Base-by-base conservation (phyloP, 805 yeast species). In the Kodamaea jinghongensis region DNA sequence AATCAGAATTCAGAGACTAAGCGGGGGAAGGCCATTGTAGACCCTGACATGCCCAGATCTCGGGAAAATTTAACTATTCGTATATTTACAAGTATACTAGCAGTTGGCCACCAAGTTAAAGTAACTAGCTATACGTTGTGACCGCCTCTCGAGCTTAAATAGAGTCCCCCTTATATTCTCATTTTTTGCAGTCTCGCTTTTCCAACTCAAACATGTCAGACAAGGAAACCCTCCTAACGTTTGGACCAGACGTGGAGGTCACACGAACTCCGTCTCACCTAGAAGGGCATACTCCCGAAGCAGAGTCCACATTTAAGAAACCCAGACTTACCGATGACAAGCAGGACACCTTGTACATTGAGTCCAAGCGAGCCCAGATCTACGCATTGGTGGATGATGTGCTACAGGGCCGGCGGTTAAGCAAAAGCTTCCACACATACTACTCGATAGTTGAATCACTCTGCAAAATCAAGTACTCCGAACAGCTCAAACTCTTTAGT, bases 401-500 rank as follows among this genome's bases (percentile, higher is more conserved):
- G 1, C 47, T 65, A 5, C 23, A 23, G 2, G 57, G 46, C 6
- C 8, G 25, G 11, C 43, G 43, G 1, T 38, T 58, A 17, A 35
- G 27, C 17, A 49, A 41, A 27, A 54, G 63, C 31, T 60, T 53
- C 42, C 49, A 50, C 11, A 46, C 49, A 22, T 56, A 60, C 43
- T 58, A 61, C 39, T 45, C 47, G 10, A 48, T 52, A 4, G 64
- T 63, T 10, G 70, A 68, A 45, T 41, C 51, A 14, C 43, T 67
- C 6, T 65, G 71, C 42, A 46, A 54, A 17, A 55, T 45, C 41
- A 61, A 57, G 36, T 60, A 61, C 31, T 42, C 54, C 3, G 71
- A 67, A 46, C 69, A 65, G 42, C 49, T 63, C 15, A 49, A 51
- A 33, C 41, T 68, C 23, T 47, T 56, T 4, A 51, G 54, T 10